A percentile compares a stretch with the other conserved stretches of the same genome.
These are phyloP conservation scores for Coprinellus micaceus DNA, from an alignment of 768 basidiomycete genomes.

Conservation along the genomic window DNA sequence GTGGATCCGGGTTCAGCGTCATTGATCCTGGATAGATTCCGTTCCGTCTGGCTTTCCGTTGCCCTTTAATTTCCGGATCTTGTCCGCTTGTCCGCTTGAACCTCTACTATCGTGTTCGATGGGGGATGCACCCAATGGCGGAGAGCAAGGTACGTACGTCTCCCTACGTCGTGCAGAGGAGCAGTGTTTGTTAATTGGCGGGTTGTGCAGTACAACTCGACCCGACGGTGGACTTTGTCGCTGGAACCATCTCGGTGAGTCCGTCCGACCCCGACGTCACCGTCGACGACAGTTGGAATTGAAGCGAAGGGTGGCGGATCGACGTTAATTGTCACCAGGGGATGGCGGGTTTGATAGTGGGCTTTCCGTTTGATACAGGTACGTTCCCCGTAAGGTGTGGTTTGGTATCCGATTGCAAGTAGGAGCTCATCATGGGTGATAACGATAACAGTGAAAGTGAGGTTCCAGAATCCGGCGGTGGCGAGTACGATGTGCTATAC, in stretches of 20 bases:
- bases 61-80: neutral
- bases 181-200: neutral
- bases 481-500: conserved; percentile 54
- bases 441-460: conserved; percentile 66
- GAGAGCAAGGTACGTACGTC: conserved; percentile 7
- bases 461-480: conserved; percentile 65
- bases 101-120: conserved; percentile 1
- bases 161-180: neutral
- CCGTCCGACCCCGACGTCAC: too few species aligned
- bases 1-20: neutral
- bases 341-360: conserved; percentile 61
- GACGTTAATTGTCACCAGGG: conserved; percentile 44
- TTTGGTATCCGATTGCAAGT: too few species aligned
- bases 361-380: conserved; percentile 73
- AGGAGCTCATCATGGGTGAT: too few species aligned
- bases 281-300: too few species aligned
- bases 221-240: conserved; percentile 72
- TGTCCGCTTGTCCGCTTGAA: conserved; percentile 1
- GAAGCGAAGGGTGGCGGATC: neutral
- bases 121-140: conserved; percentile 9
- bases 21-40: neutral
- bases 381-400: too few species aligned
- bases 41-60: too few species aligned
- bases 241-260: conserved; percentile 62
- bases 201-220: conserved; percentile 39